phyloP scores from a whole-genome alignment of 371 early-diverging fungal species.

The Mucor lusitanicus region DNA sequence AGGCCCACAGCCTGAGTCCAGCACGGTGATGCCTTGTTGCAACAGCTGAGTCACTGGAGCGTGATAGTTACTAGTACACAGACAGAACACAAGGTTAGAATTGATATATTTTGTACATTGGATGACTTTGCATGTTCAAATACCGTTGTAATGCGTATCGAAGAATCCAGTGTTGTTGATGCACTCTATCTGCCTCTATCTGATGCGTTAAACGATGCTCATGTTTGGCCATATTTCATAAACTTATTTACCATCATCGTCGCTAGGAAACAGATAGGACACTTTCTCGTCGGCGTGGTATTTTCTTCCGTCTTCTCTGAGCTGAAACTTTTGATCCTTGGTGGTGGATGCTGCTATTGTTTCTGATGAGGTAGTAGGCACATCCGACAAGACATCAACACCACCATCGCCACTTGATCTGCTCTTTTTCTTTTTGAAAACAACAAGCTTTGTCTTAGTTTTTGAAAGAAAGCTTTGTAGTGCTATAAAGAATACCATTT shows the following conservation, averaged over 20 bases:
- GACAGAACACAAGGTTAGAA: background rate
- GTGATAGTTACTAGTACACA: conserved; percentile 21
- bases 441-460: background rate
- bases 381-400: background rate
- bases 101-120: background rate
- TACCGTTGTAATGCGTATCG: conserved; percentile 25
- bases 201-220: background rate
- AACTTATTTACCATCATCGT: conserved; percentile 38
- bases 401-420: background rate
- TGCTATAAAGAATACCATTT: background rate
- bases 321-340: conserved; percentile 18
- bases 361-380: background rate
- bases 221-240: background rate
- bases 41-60: conserved; percentile 18
- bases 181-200: conserved; percentile 22
- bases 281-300: conserved; percentile 43
- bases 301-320: conserved; percentile 47
- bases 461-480: background rate
- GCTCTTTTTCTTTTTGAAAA: background rate
- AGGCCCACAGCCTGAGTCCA: conserved; percentile 30
- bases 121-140: background rate
- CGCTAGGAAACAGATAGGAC: conserved; percentile 54
- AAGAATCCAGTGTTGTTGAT: conserved; percentile 31
- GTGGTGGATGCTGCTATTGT: background rate
- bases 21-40: conserved; percentile 18